phyloP scores from a whole-genome alignment of 495 filamentous ascomycete species.

The Clohesyomyces aquaticus region DNA sequence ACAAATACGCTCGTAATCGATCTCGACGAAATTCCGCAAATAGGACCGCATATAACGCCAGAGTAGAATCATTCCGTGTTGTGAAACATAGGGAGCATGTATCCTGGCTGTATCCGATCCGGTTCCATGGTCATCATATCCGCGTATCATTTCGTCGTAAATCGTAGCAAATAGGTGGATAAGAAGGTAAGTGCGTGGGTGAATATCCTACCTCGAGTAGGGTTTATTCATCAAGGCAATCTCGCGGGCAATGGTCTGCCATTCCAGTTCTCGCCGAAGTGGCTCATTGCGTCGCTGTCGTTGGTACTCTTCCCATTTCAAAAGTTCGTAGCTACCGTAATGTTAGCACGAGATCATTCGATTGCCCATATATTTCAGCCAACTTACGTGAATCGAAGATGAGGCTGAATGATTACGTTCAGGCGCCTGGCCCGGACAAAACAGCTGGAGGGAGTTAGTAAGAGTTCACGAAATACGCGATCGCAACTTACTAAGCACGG shows the following conservation, averaged over 20 bases:
- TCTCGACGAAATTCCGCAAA: not conserved
- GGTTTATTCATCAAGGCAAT: conserved; percentile 95
- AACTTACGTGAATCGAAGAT: conserved; percentile 68
- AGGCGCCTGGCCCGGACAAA: conserved; percentile 90
- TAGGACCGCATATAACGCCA: not conserved
- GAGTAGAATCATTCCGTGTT: not conserved
- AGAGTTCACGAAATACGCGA: not conserved
- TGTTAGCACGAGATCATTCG: not conserved
- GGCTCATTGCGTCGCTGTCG: conserved; percentile 52
- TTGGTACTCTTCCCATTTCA: conserved; percentile 90
- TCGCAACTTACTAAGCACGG: conserved; percentile 72
- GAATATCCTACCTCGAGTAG: conserved; percentile 55
- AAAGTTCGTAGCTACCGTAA: conserved; percentile 61
- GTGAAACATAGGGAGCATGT: not conserved
- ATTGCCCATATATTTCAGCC: not conserved
- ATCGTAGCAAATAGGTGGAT: not conserved
- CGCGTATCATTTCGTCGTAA: not conserved
- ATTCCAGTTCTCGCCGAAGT: conserved; percentile 80
- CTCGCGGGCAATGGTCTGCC: conserved; percentile 84
- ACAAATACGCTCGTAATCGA: too few relatives aligned
- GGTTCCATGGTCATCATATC: not conserved
- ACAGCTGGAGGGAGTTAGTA: conserved; percentile 57
- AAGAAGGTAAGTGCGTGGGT: not conserved
- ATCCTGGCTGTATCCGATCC: not conserved
- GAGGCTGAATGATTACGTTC: conserved; percentile 74